These are phyloP conservation scores for Backusella macrospora DNA, from an alignment of 192 early-diverging fungal genomes.

Conservation along the genomic window DNA sequence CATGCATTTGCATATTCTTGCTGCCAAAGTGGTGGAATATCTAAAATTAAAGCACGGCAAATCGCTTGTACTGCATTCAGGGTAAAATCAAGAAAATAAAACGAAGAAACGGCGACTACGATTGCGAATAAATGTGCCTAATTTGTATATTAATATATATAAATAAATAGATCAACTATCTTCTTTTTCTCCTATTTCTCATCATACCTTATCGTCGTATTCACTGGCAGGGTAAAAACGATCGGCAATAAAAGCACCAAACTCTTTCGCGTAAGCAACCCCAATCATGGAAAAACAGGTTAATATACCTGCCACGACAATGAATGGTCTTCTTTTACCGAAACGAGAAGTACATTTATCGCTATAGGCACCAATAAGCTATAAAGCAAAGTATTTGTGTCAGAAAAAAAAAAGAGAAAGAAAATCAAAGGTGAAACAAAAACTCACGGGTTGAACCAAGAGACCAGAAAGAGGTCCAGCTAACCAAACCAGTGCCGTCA, in stretches of 20 bases:
- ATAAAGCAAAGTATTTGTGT: conserved; percentile 46
- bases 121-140: conserved; percentile 50
- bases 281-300: conserved; percentile 68
- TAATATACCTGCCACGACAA: conserved; percentile 67
- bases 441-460: conserved; percentile 18
- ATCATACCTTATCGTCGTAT: not conserved
- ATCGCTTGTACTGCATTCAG: conserved; percentile 89
- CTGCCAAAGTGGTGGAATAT: conserved; percentile 76
- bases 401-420: not conserved
- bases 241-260: conserved; percentile 40
- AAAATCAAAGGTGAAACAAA: not conserved
- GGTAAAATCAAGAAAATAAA: conserved; percentile 93
- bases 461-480: conserved; percentile 72
- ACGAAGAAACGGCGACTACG: conserved; percentile 74
- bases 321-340: conserved; percentile 89
- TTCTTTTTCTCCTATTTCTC: not conserved
- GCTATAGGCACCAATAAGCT: conserved; percentile 83
- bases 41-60: conserved; percentile 86
- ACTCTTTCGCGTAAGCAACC: conserved; percentile 77
- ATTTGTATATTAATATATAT: not conserved
- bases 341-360: conserved; percentile 71
- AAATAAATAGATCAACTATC: not conserved
- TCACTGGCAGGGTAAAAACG: not conserved
- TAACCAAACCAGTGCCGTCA: conserved; percentile 80
- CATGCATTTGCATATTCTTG: conserved; percentile 86